These are phyloP conservation scores for Alternaria panax DNA, from an alignment of 2,329 filamentous ascomycete species.

Conservation along the genomic window DNA sequence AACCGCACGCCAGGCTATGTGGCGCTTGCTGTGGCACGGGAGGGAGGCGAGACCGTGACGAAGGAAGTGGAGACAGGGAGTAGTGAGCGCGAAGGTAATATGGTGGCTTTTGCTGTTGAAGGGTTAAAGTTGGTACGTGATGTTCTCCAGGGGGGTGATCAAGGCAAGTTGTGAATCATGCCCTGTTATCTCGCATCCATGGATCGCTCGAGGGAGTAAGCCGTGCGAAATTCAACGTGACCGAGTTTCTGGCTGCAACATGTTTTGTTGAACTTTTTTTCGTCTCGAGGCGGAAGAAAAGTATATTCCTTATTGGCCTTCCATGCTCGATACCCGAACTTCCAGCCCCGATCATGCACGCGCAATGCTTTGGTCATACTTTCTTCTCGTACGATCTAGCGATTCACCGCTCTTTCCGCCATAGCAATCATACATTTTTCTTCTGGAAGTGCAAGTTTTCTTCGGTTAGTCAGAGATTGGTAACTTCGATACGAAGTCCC, in stretches of 20 bases:
- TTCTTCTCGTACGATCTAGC: neutral
- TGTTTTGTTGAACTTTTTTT: neutral
- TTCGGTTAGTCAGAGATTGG: neutral
- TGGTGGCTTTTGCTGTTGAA: constrained; percentile 68
- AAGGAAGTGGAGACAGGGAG: constrained; percentile 65
- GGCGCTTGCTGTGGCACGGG: constrained; percentile 65
- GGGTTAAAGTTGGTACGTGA: constrained; percentile 64
- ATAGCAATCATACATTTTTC: neutral
- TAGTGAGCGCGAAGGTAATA: constrained; percentile 65
- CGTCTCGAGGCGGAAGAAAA: neutral
- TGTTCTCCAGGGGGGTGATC: constrained; percentile 56
- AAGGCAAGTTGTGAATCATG: constrained; percentile 47
- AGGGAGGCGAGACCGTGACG: constrained; percentile 60
- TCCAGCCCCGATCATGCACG: neutral
- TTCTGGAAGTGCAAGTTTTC: neutral
- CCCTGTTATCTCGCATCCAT: neutral
- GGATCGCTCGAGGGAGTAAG: neutral
- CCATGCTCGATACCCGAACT: neutral
- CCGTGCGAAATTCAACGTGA: neutral
- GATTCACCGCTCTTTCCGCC: neutral
- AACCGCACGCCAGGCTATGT: constrained; percentile 70
- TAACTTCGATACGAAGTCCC: neutral
- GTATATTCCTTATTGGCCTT: neutral
- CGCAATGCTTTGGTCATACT: neutral
- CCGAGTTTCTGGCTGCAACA: neutral